Conservation (phyloP, 1,139 yeast genomes). For the Scheffersomyces insectosa region DNA sequence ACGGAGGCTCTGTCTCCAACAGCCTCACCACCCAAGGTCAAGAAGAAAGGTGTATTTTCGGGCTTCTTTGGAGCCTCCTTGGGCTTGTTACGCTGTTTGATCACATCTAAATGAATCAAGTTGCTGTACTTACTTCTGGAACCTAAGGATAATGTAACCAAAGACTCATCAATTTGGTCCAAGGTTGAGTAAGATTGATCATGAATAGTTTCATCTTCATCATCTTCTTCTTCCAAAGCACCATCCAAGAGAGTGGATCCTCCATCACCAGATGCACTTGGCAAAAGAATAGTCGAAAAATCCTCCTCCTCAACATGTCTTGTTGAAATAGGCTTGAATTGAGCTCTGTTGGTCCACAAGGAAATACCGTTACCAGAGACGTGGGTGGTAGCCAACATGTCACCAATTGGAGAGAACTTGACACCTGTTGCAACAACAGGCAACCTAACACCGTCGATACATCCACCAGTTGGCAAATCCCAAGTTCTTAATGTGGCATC, state of each 20-base stretch:
- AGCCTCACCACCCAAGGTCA: conserved; percentile 61
- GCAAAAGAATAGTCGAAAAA: conserved; percentile 59
- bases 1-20: conserved; percentile 71
- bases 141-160: conserved; percentile 74
- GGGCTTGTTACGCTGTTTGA: conserved; percentile 86
- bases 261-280: conserved; percentile 83
- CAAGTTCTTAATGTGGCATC: conserved; percentile 93
- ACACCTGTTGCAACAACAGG: conserved; percentile 79
- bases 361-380: conserved; percentile 88
- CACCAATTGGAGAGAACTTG: conserved; percentile 85
- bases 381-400: conserved; percentile 90
- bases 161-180: conserved; percentile 61
- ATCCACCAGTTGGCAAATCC: conserved; percentile 97
- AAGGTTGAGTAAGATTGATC: conserved; percentile 50
- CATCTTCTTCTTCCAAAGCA: conserved; percentile 51
- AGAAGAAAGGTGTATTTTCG: conserved; percentile 78
- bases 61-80: conserved; percentile 87
- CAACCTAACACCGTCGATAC: conserved; percentile 87
- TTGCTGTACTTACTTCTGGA: conserved; percentile 82
- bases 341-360: conserved; percentile 90
- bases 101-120: conserved; percentile 76
- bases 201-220: conserved; percentile 24
- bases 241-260: conserved; percentile 78
- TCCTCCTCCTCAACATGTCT: conserved; percentile 77
- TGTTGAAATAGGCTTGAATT: conserved; percentile 72